phyloP scores from a whole-genome alignment of 176 grass and related monocot genomes.

The Microstegium vimineum region DNA sequence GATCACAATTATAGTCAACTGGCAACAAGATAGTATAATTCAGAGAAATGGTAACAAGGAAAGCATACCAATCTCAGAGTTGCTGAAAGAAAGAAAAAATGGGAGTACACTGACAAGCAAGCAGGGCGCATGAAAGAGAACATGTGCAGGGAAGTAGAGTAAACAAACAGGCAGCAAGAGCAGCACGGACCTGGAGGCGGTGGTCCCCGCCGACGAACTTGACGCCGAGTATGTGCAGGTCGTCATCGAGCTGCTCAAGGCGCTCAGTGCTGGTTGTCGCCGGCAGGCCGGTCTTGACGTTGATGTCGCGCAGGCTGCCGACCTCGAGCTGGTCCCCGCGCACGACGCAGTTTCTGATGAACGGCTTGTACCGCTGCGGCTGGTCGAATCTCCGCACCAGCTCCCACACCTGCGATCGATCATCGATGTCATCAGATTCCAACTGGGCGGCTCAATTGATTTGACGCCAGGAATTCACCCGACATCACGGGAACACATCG shows the following conservation, averaged over 20 bases:
- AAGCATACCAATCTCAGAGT: not conserved
- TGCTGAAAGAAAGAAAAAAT: not conserved
- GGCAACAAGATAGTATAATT: not conserved
- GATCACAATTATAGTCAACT: not conserved
- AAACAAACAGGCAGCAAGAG: not conserved
- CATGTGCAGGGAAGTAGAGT: not conserved
- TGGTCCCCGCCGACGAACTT: slow-evolving; percentile 83
- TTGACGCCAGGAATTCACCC: not conserved
- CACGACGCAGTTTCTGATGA: slow-evolving; percentile 76
- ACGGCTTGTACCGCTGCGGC: slow-evolving; percentile 89
- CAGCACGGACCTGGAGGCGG: slow-evolving; percentile 55
- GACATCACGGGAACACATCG: not conserved
- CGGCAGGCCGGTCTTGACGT: slow-evolving; percentile 79
- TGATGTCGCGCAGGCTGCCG: slow-evolving; percentile 74
- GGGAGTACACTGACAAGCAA: not conserved
- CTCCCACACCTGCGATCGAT: slow-evolving; percentile 71
- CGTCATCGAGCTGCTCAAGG: slow-evolving; percentile 73
- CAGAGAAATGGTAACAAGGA: not conserved
- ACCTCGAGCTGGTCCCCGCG: slow-evolving; percentile 60
- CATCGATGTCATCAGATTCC: not conserved
- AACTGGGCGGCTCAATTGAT: not conserved
- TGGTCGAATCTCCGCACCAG: slow-evolving; percentile 87
- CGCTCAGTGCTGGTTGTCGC: slow-evolving; percentile 78
- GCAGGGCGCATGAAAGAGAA: not conserved
- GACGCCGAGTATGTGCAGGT: slow-evolving; percentile 72